Evolutionary conservation across 768 basidiomycete species (phyloP), one percentile per base, ranked within the genome.

Genomic region (Lyophyllum shimeji): DNA sequence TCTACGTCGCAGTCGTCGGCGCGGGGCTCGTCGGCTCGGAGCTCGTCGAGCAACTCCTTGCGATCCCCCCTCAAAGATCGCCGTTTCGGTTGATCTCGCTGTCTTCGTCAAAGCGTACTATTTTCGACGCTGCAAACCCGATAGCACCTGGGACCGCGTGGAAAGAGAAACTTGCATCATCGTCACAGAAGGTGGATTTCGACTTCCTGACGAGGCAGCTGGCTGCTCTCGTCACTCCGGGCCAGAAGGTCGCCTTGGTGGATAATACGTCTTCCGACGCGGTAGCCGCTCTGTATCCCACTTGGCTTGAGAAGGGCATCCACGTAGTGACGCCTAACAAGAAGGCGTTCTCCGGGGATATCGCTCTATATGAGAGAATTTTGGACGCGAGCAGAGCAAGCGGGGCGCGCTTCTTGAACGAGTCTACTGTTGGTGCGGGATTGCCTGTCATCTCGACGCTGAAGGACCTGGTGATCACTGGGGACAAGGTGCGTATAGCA

Each of bases 301-400:
- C 74, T 34, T 89, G 95, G 74, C 74, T 98, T 43, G 74, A 76
- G 48, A 81, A 81, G 3, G 95, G 95, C 2, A 82, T 98, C 56
- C 82, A 87, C 66, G 84, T 99, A 63, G 85, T 96, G 45, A 99
- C 97, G 1, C 96, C 97, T 15, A 99, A 98, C 80, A 99, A 99
- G 73, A 98, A 98, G 73, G 97, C 90, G 0, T 93, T 87, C 67
- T 95, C 93, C 13, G 87, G 89, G 0, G 76, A 83, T 18, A 74
- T 85, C 25, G 63, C 61, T 18, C 74, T 97, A 34, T 98, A 89
- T 67, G 74, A 88, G 50, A 69, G 74, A 21, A 94, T 98, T 60
- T 58, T 88, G 21, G 65, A 65, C 4, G 83, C 90, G 2, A 83
- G 82, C 58, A 70, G 74, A 53, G 77, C 77, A 55, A 80, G 82